phyloP scores from a whole-genome alignment of 306 rosid genomes.

The Parietaria judaica region DNA sequence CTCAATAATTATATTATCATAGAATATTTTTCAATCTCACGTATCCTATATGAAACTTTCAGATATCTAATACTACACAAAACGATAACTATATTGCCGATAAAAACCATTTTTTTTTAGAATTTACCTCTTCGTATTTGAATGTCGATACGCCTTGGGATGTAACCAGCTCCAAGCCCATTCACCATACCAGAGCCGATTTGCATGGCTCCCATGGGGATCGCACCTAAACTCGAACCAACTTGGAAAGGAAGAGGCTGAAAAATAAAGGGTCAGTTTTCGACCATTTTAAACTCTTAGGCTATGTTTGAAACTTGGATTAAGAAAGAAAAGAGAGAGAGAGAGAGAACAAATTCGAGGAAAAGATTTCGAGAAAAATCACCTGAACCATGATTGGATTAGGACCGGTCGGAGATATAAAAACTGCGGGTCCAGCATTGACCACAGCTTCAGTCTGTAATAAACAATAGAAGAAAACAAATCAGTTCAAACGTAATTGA shows the following conservation, averaged over 20 bases:
- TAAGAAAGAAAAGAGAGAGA: too few species aligned
- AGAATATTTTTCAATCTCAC: too few species aligned
- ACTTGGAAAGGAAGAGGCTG: constrained; percentile 95
- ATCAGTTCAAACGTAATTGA: constrained; percentile 10
- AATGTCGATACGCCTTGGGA: constrained; percentile 92
- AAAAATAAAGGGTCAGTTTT: constrained; percentile 34
- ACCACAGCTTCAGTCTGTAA: constrained; percentile 90
- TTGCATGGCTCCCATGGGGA: constrained; percentile 68
- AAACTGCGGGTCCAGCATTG: constrained; percentile 96
- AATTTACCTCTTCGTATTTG: constrained; percentile 83
- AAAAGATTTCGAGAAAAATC: constrained; percentile 17
- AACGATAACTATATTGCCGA: too few species aligned
- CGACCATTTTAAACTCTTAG: constrained; percentile 12
- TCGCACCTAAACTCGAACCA: constrained; percentile 58
- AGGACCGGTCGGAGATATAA: constrained; percentile 82
- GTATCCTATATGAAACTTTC: too few species aligned
- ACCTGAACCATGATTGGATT: constrained; percentile 99
- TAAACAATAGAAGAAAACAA: constrained; percentile 7
- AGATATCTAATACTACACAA: too few species aligned
- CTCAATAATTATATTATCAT: too few species aligned
- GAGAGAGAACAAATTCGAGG: not conserved
- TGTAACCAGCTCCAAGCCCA: constrained; percentile 55
- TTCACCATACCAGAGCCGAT: constrained; percentile 56
- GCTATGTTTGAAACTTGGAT: too few species aligned
- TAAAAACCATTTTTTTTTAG: not conserved